These are phyloP conservation scores for Dactylellina parvicollis DNA, from an alignment of 2,329 filamentous ascomycete species.

Conservation along the genomic window DNA sequence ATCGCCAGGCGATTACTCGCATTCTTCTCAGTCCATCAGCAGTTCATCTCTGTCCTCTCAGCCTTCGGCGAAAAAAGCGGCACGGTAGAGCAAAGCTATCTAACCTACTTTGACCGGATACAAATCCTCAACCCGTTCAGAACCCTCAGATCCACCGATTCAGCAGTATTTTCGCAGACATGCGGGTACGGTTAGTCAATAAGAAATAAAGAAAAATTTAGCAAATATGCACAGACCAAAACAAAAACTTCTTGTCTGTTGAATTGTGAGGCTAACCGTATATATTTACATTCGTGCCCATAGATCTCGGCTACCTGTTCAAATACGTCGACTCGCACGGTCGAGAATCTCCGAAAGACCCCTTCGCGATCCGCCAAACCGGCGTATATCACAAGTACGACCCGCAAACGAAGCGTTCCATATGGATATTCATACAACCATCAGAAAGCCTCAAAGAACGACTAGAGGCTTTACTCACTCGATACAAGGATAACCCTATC, in stretches of 20 bases:
- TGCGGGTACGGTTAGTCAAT: constrained; percentile 38
- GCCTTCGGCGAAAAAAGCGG: constrained; percentile 36
- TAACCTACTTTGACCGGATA: constrained; percentile 47
- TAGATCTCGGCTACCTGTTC: constrained; percentile 44
- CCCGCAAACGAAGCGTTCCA: constrained; percentile 33
- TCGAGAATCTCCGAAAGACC: constrained; percentile 9
- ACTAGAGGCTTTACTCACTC: constrained; percentile 20
- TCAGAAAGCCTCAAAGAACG: constrained; percentile 41
- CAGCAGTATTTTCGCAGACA: constrained; percentile 31
- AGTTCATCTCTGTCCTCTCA: constrained; percentile 36
- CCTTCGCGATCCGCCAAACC: constrained; percentile 35
- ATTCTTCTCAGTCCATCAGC: constrained; percentile 33
- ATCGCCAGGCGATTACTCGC: constrained; percentile 34
- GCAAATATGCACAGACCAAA: too few species aligned
- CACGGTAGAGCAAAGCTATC: constrained; percentile 39
- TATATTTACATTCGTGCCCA: neutral
- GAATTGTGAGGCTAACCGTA: too few species aligned
- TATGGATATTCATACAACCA: constrained; percentile 45
- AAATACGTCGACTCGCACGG: constrained; percentile 44
- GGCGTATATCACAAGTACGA: constrained; percentile 51
- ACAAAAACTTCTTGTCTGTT: too few species aligned
- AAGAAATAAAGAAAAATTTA: neutral
- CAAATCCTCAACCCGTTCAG: constrained; percentile 45
- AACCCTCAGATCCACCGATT: constrained; percentile 18
- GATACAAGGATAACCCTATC: constrained; percentile 38